Percentiles rank a stretch among this genome's conserved stretches.
These are phyloP conservation scores for Ustilago hordei DNA, from an alignment of 1,284 basidiomycete genomes.

Conservation along the genomic window DNA sequence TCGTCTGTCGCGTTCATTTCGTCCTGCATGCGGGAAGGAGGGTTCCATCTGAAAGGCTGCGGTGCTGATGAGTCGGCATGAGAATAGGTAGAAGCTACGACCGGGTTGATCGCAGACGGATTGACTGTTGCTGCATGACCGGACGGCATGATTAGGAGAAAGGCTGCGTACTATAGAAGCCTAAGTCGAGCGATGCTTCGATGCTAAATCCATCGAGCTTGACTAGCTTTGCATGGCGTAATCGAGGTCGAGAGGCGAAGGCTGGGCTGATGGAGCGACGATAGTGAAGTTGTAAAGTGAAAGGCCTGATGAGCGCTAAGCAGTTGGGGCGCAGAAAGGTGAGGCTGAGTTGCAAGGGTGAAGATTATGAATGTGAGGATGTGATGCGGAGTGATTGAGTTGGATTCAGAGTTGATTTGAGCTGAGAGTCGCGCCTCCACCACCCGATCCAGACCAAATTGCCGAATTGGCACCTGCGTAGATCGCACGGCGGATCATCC, in stretches of 20 bases:
- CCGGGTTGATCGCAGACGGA: slow-evolving; percentile 7
- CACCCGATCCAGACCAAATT: slow-evolving; percentile 20
- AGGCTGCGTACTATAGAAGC: neutral
- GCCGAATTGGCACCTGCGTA: slow-evolving; percentile 17
- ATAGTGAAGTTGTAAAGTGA: no score
- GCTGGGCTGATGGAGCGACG: neutral
- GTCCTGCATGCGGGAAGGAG: slow-evolving; percentile 18
- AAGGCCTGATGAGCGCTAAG: neutral
- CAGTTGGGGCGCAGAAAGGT: neutral
- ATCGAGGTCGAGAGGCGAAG: neutral
- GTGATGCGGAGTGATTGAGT: neutral
- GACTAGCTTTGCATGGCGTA: slow-evolving; percentile 14
- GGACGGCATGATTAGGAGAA: slow-evolving; percentile 3
- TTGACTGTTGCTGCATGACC: slow-evolving; percentile 4
- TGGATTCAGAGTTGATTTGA: neutral
- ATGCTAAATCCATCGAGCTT: neutral
- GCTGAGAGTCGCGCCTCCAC: slow-evolving; percentile 14
- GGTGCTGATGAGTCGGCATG: neutral
- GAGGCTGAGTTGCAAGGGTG: neutral
- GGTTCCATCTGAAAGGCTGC: neutral
- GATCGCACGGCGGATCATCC: slow-evolving; percentile 7
- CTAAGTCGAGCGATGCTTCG: neutral
- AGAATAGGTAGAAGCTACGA: slow-evolving; percentile 12
- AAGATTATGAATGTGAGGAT: neutral
- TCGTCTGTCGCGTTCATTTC: slow-evolving; percentile 32